phyloP scores from a whole-genome alignment of 2,329 filamentous ascomycete genomes.

The Colletotrichum liaoningense region DNA sequence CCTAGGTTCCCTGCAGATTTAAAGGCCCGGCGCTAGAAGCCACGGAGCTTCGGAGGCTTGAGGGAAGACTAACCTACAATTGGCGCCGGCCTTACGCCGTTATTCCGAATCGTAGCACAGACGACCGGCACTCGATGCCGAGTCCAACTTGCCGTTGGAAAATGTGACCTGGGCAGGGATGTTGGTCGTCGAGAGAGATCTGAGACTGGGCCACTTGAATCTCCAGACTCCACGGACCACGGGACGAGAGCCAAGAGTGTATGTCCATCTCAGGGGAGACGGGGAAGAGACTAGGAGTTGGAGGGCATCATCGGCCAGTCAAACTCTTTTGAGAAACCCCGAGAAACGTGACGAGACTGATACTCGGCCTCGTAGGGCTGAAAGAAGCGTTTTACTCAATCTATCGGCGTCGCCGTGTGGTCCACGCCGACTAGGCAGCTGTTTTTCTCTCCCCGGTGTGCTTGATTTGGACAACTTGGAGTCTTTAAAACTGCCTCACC shows the following conservation, averaged over 20 bases:
- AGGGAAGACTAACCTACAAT: neutral
- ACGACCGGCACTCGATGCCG: neutral
- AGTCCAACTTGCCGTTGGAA: neutral
- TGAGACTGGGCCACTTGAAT: neutral
- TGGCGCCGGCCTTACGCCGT: too few species aligned
- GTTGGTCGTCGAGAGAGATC: neutral
- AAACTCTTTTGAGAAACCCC: neutral
- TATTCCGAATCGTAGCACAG: neutral
- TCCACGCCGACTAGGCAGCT: neutral
- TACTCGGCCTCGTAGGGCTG: slow-evolving; percentile 2
- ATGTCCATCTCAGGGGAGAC: neutral
- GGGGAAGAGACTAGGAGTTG: too few species aligned
- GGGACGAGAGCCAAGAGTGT: neutral
- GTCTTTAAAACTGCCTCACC: neutral
- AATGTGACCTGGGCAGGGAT: neutral
- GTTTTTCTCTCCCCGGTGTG: neutral
- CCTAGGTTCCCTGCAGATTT: neutral
- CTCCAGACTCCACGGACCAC: neutral
- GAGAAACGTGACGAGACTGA: neutral
- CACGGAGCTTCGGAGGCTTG: neutral
- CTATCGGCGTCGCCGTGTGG: neutral
- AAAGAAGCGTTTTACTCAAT: neutral
- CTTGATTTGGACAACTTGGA: neutral
- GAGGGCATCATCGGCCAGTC: neutral
- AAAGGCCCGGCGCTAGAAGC: neutral